These are phyloP conservation scores for Lasiodiplodia sp. DNA, from an alignment of 2,329 filamentous ascomycete species.

Conservation along the genomic window DNA sequence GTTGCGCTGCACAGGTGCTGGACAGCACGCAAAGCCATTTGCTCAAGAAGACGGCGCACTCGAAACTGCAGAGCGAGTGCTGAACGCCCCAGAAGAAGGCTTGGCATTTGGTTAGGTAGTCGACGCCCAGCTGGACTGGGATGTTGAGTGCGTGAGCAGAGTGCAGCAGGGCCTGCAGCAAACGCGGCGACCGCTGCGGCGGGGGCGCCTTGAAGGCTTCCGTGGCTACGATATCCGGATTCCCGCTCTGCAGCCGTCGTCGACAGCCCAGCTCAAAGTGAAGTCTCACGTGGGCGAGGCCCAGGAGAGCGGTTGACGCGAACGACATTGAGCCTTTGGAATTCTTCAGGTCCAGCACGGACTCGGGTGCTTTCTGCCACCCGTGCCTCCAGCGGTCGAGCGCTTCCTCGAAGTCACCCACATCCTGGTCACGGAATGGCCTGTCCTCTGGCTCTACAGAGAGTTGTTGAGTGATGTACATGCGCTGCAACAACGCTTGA, in stretches of 20 bases:
- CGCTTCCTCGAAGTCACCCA: constrained; percentile 9
- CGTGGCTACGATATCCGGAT: constrained; percentile 2
- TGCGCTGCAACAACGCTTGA: constrained; percentile 10
- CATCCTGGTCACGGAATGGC: constrained; percentile 1
- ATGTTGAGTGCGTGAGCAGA: constrained; percentile 17
- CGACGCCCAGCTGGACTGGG: constrained; percentile 21
- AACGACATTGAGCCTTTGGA: constrained; percentile 17
- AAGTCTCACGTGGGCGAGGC: constrained; percentile 13
- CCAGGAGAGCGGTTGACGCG: constrained; percentile 11
- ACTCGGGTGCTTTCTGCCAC: constrained; percentile 18
- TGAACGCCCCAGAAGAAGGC: constrained; percentile 22
- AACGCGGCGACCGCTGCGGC: constrained; percentile 9
- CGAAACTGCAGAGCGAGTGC: constrained; percentile 6
- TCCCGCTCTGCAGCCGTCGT: constrained; percentile 26
- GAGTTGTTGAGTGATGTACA: constrained; percentile 10
- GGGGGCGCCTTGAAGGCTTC: constrained; percentile 4
- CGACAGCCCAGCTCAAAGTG: constrained; percentile 4
- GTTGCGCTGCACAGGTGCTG: constrained; percentile 6
- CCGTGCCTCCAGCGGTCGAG: constrained; percentile 15
- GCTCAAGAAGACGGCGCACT: constrained; percentile 20
- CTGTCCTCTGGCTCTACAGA: constrained; percentile 32
- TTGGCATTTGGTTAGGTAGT: constrained; percentile 12
- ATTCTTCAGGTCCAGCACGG: constrained; percentile 7
- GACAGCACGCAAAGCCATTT: constrained; percentile 11
- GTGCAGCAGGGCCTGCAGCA: constrained; percentile 13